Base-by-base conservation (phyloP, 805 yeast genomes). In the Candida pini region DNA sequence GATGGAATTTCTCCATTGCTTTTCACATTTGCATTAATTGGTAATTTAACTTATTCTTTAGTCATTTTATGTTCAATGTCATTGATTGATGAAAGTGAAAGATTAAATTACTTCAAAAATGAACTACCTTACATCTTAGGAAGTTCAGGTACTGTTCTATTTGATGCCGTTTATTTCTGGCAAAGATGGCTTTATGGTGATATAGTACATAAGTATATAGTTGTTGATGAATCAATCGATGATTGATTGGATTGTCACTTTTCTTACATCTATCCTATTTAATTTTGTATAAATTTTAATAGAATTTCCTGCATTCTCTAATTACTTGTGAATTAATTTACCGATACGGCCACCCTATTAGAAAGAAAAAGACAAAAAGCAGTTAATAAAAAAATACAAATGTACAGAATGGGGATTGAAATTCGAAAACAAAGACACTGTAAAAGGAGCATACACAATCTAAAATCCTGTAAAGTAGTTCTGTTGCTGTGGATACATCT, bases 41-140 rank as follows among this genome's bases (percentile, higher is more conserved):
- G 95, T 4, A 90, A 90, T 56, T 45, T 78, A 24, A 72, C 87
- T 1, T 89, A 90, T 56, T 75, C 92, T 0, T 46, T 75, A 6
- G 82, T 95, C 6, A 87, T 90, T 18, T 46, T 88, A 27, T 66
- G 81, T 2, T 76, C 85, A 31, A 71, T 84, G 60, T 66, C 66
- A 10, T 77, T 76, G 30, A 33, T 56, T 36, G 65, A 20, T 41
- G 52, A 60, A 12, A 60, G 56, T 1, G 60, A 65, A 26, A 64
- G 62, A 45, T 45, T 44, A 35, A 60, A 45, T 6, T 89, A 83
- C 51, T 58, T 87, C 18, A 44, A 63, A 44, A 78, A 75, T 30
- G 95, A 88, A 49, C 54, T 86, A 34, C 96, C 97, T 0, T 89
- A 80, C 51, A 67, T 90, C 21, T 50, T 87, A 18, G 96, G 97